These are phyloP conservation scores for Mycena amicta DNA, from an alignment of 768 basidiomycete genomes.

Conservation along the genomic window DNA sequence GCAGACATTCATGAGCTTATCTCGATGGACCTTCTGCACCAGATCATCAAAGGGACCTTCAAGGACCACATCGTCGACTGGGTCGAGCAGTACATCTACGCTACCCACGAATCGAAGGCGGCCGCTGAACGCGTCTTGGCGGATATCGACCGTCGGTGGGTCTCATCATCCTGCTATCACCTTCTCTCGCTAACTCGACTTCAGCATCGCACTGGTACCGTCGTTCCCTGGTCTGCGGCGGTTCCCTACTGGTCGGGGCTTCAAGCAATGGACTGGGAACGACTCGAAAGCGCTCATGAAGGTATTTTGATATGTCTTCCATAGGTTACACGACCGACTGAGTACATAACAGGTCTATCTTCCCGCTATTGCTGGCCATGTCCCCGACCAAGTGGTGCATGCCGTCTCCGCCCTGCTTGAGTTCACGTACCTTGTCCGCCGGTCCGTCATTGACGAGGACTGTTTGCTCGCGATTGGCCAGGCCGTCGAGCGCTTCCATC, in stretches of 20 bases:
- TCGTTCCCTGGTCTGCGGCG: constrained; percentile 22
- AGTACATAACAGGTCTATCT: constrained; percentile 30
- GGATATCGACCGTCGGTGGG: constrained; percentile 12
- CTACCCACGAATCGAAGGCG: constrained; percentile 3
- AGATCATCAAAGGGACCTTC: constrained; percentile 17
- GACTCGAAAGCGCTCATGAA: constrained; percentile 39
- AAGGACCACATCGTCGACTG: constrained; percentile 18
- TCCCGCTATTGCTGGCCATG: constrained; percentile 31
- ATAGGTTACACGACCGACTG: background rate
- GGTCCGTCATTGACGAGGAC: constrained; percentile 20
- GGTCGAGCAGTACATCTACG: constrained; percentile 2
- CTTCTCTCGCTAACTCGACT: background rate
- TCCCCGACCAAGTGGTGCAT: constrained; percentile 32
- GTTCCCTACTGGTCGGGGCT: constrained; percentile 30
- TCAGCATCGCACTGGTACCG: constrained; percentile 19
- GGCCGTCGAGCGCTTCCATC: constrained; percentile 31
- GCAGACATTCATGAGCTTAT: constrained; percentile 18
- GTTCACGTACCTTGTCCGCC: constrained; percentile 31
- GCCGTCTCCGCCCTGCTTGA: constrained; percentile 29
- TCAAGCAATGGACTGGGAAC: constrained; percentile 36
- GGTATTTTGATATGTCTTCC: constrained; percentile 22
- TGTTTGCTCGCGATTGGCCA: constrained; percentile 11
- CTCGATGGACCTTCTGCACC: constrained; percentile 14
- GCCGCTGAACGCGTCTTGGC: constrained; percentile 2
- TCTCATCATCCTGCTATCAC: background rate